Conservation (phyloP, 2,329 filamentous ascomycete species). For the Penicillium paneum region DNA sequence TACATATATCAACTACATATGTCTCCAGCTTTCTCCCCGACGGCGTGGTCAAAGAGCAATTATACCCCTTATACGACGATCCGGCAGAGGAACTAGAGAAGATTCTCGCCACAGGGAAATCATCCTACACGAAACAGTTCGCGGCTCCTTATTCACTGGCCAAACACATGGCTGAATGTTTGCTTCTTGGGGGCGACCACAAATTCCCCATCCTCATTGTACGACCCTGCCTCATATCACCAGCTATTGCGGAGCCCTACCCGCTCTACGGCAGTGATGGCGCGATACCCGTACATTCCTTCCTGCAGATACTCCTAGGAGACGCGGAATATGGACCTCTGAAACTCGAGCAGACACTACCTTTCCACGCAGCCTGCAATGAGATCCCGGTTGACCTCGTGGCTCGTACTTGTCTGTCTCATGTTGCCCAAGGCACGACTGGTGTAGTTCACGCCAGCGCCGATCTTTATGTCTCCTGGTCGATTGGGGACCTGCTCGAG, state of each 20-base stretch:
- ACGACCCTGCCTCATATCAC: slow-evolving; percentile 16
- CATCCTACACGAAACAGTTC: slow-evolving; percentile 7
- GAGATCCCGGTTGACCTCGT: slow-evolving; percentile 22
- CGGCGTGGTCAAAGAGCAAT: slow-evolving; percentile 7
- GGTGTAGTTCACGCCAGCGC: slow-evolving; percentile 16
- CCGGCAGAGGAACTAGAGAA: slow-evolving; percentile 1
- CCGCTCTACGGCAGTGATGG: slow-evolving; percentile 16
- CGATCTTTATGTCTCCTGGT: neutral
- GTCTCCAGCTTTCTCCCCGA: slow-evolving; percentile 13
- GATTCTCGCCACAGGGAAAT: slow-evolving; percentile 10
- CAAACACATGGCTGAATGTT: slow-evolving; percentile 17
- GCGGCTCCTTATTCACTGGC: slow-evolving; percentile 15
- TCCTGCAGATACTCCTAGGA: slow-evolving; percentile 8
- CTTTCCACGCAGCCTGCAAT: slow-evolving; percentile 8
- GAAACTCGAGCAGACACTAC: neutral
- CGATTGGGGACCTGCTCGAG: neutral
- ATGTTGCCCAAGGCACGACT: slow-evolving; percentile 8
- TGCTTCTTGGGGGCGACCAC: slow-evolving; percentile 2
- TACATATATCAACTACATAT: slow-evolving; percentile 16
- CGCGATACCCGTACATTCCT: slow-evolving; percentile 14
- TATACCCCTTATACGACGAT: neutral
- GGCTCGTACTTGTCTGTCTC: slow-evolving; percentile 14
- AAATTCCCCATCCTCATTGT: slow-evolving; percentile 13
- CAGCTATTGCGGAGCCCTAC: slow-evolving; percentile 17
- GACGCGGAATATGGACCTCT: slow-evolving; percentile 1